A percentile compares a stretch with the other conserved stretches of the same genome.
These are phyloP conservation scores for Alternaria alternata DNA, from an alignment of 2,329 filamentous ascomycete species.

Conservation along the genomic window DNA sequence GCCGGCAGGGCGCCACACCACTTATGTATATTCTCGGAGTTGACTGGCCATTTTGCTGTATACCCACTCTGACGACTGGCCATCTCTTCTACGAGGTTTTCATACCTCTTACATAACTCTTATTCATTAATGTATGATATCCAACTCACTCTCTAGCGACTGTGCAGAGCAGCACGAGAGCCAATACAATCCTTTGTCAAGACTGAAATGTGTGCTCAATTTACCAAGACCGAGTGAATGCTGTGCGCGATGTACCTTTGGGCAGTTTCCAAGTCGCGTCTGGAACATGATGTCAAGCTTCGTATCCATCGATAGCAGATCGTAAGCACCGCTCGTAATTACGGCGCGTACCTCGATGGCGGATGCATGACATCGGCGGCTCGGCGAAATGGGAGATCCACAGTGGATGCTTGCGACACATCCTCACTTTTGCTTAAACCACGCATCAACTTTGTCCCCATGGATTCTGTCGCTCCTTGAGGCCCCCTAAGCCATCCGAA, in stretches of 20 bases:
- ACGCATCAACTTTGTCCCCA: conserved; percentile 19
- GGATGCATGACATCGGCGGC: conserved; percentile 26
- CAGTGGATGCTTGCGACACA: conserved; percentile 16
- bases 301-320: conserved; percentile 1
- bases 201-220: not conserved
- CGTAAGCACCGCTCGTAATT: not conserved
- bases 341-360: conserved; percentile 25
- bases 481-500: conserved; percentile 12
- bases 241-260: not conserved
- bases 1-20: conserved; percentile 22
- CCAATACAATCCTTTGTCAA: conserved; percentile 45
- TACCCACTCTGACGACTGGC: conserved; percentile 30
- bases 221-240: not conserved
- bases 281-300: not conserved
- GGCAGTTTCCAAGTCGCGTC: not conserved
- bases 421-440: conserved; percentile 16
- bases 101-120: conserved; percentile 51
- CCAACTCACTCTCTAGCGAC: conserved; percentile 36
- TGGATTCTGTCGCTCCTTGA: conserved; percentile 34
- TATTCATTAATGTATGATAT: conserved; percentile 55
- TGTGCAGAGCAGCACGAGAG: conserved; percentile 44
- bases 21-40: conserved; percentile 51
- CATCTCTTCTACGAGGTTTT: conserved; percentile 45
- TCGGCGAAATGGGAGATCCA: conserved; percentile 34
- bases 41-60: conserved; percentile 33